Evolutionary conservation across 495 filamentous ascomycete species (phyloP).

Genomic region (Xylona heveae): DNA sequence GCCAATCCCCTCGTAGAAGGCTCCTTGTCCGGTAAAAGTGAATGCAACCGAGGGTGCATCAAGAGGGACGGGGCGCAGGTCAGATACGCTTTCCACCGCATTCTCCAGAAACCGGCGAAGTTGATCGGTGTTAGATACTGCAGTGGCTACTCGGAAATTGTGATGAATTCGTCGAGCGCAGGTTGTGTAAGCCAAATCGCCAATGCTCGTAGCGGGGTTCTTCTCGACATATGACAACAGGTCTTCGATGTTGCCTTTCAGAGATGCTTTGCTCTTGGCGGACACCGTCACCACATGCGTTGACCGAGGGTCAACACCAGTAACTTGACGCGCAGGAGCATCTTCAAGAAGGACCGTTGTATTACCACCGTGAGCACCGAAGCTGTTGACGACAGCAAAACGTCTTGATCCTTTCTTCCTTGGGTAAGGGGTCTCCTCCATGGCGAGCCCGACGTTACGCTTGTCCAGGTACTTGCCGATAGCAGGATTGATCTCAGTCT

Average conservation of each 20-base stretch:
- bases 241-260: conserved; percentile 15
- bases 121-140: too few relatives aligned
- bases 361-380: conserved; percentile 18
- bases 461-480: conserved; percentile 10
- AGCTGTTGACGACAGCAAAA: conserved; percentile 16
- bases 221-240: conserved; percentile 14
- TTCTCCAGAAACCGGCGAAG: too few relatives aligned
- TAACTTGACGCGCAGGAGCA: conserved; percentile 7
- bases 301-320: conserved; percentile 11
- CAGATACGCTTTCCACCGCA: too few relatives aligned
- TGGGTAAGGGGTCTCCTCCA: too few relatives aligned
- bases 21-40: too few relatives aligned
- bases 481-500: too few relatives aligned
- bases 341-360: conserved; percentile 20
- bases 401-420: too few relatives aligned
- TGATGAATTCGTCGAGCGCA: too few relatives aligned
- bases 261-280: conserved; percentile 16
- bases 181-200: conserved; percentile 21
- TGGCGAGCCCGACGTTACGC: too few relatives aligned
- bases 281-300: conserved; percentile 13
- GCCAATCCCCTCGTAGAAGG: too few relatives aligned
- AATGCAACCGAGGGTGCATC: too few relatives aligned
- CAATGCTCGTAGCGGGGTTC: conserved; percentile 11
- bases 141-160: too few relatives aligned
- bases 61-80: conserved; percentile 20